phyloP scores from a whole-genome alignment of 305 asterid genomes.

The Ilex paraguariensis region DNA sequence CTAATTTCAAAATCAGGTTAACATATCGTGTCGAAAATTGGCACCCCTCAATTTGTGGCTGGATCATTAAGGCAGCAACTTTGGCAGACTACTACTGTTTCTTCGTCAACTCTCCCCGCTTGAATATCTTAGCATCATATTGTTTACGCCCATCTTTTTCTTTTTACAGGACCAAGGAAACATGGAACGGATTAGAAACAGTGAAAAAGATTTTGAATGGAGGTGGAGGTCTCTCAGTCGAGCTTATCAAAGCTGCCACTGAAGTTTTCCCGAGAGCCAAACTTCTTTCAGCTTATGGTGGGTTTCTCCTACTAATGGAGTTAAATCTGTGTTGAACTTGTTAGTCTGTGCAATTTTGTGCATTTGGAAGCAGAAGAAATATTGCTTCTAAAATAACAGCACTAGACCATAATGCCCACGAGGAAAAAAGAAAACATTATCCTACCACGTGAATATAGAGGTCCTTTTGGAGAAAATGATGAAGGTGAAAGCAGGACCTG shows the following conservation, averaged over 20 bases:
- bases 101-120: neutral
- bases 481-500: neutral
- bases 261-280: constrained; percentile 65
- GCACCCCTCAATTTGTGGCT: neutral
- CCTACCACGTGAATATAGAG: neutral
- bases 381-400: too few species aligned
- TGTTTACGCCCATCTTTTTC: neutral
- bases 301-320: constrained; percentile 1
- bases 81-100: neutral
- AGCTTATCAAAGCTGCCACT: constrained; percentile 39
- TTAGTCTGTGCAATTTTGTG: neutral
- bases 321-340: neutral
- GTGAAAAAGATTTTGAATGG: constrained; percentile 79
- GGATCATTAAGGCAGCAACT: neutral
- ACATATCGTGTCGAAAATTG: too few species aligned
- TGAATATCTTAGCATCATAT: neutral
- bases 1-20: too few species aligned
- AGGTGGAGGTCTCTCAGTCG: constrained; percentile 69
- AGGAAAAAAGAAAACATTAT: too few species aligned
- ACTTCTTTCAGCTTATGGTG: constrained; percentile 83
- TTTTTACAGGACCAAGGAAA: constrained; percentile 33
- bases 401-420: too few species aligned
- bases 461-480: neutral
- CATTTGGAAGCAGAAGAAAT: neutral
- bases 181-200: constrained; percentile 26